These are phyloP conservation scores for Vigna radiata DNA, from an alignment of 306 rosid species.

Conservation along the genomic window DNA sequence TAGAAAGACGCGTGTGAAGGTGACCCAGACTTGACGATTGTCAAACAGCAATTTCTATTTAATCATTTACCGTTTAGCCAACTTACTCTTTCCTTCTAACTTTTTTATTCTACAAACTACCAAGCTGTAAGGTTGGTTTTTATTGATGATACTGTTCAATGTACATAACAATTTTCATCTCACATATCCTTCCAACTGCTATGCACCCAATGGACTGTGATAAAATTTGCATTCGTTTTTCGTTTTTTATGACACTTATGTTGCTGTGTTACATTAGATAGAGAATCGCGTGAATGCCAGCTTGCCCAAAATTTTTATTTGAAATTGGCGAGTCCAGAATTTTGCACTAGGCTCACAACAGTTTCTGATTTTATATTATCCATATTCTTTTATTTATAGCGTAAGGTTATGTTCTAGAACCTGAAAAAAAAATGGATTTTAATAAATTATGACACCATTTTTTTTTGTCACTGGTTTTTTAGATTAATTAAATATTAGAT, in stretches of 20 bases:
- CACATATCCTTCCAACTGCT: neutral
- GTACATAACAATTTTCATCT: slow-evolving; percentile 21
- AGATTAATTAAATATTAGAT: too few species aligned
- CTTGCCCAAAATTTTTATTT: too few species aligned
- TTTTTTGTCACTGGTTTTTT: too few species aligned
- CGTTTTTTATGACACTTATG: neutral
- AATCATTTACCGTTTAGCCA: neutral
- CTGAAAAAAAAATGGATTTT: too few species aligned
- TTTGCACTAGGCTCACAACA: too few species aligned
- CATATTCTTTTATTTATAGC: too few species aligned
- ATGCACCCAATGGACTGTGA: too few species aligned
- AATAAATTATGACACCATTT: too few species aligned
- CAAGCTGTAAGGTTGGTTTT: neutral
- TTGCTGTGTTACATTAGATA: neutral
- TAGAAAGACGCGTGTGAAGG: slow-evolving; percentile 14
- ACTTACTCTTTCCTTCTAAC: neutral
- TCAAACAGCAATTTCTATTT: neutral
- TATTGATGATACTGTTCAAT: slow-evolving; percentile 12
- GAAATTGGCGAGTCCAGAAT: too few species aligned
- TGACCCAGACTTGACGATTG: neutral
- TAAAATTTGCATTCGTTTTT: too few species aligned
- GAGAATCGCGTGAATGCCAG: neutral
- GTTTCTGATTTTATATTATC: too few species aligned
- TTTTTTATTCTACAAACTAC: neutral
- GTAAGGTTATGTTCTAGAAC: too few species aligned